phyloP scores from a whole-genome alignment of 1,139 yeast genomes.

The Candida smagusa region DNA sequence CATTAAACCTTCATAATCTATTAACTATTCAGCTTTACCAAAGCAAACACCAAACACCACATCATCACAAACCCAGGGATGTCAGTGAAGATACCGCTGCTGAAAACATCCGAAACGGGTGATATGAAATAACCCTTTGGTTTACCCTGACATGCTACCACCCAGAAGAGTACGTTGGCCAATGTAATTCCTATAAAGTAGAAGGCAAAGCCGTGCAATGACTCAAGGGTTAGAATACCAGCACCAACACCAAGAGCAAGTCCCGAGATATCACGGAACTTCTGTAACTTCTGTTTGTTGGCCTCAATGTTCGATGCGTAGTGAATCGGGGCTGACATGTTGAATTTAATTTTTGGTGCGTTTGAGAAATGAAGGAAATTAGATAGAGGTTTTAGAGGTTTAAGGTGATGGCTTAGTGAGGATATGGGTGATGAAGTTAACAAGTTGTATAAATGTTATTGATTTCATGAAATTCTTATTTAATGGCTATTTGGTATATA shows the following conservation, averaged over 20 bases:
- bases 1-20: background rate
- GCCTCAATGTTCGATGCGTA: conserved; percentile 23
- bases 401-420: too few species aligned
- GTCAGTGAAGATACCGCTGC: conserved; percentile 55
- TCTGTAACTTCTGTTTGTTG: conserved; percentile 42
- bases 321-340: conserved; percentile 10
- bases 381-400: too few species aligned
- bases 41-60: conserved; percentile 81
- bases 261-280: conserved; percentile 63
- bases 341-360: background rate
- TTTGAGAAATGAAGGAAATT: too few species aligned
- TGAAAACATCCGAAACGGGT: conserved; percentile 55
- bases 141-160: conserved; percentile 38
- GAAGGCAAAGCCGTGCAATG: conserved; percentile 58
- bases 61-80: conserved; percentile 73
- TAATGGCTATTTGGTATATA: too few species aligned
- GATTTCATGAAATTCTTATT: too few species aligned
- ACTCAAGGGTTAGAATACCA: conserved; percentile 69
- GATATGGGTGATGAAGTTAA: too few species aligned
- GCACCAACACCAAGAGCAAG: conserved; percentile 67
- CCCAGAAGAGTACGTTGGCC: conserved; percentile 41
- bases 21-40: conserved; percentile 29
- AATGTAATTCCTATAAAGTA: conserved; percentile 49
- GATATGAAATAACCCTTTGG: conserved; percentile 48
- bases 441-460: too few species aligned